Evolutionary conservation across 2,329 filamentous ascomycete genomes (phyloP), one percentile per base, ranked within the genome.

Genomic region (Plenodomus lindquistii): DNA sequence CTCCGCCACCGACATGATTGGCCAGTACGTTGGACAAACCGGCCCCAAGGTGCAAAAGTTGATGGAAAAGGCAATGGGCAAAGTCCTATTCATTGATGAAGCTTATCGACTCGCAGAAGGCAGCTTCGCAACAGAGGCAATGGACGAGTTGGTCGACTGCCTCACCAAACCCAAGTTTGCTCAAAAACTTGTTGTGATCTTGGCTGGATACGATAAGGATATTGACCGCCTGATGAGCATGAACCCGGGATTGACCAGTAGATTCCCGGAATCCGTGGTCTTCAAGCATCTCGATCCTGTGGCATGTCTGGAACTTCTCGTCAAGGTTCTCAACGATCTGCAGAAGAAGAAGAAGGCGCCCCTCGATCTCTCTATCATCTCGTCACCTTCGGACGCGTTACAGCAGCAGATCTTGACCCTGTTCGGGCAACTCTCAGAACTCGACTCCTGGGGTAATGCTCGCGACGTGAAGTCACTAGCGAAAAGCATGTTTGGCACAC

Each of bases 1-100:
- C 38, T 91, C 88, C 0, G 85, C 85, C 0, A 83, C 84, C 0
- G 86, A 91, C 27, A 65, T 92, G 0, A 77, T 92, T 1, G 88
- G 83, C 0, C 75, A 87, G 51, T 91, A 84, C 50, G 59, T 89
- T 0, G 88, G 88, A 0, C 85, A 89, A 0, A 90, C 86, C 0
- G 85, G 84, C 0, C 86, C 85, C 0, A 88, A 88, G 52, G 84
- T 86, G 0, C 76, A 79, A 8, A 75, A 81, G 22, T 68, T 81
- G 0, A 70, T 91, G 0, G 84, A 89, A 44, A 81, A 76, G 31
- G 82, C 81, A 0, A 75, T 89, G 0, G 87, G 88, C 0, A 82
- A 80, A 18, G 83, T 91, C 0, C 75, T 91, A 0, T 85, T 91
- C 51, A 80, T 91, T 7, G 87, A 91, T 46, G 86, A 90, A 62